These are phyloP conservation scores for Fusarium irregulare DNA, from an alignment of 2,329 filamentous ascomycete species.

Conservation along the genomic window DNA sequence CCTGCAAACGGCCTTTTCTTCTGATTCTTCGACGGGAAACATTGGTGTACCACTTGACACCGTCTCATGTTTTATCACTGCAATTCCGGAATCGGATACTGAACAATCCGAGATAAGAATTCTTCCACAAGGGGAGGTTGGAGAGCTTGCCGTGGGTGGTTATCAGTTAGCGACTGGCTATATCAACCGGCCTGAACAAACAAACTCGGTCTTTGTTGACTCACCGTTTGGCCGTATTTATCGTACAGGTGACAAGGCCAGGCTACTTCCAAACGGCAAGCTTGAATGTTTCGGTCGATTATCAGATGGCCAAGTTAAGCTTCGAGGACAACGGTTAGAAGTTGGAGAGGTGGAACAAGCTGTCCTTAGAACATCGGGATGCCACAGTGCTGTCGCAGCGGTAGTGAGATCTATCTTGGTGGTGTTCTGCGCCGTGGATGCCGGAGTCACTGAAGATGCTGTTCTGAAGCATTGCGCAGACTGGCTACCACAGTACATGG, in stretches of 20 bases:
- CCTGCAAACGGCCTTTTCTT: constrained; percentile 71
- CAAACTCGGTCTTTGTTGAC: constrained; percentile 74
- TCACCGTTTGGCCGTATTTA: constrained; percentile 78
- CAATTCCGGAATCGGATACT: constrained; percentile 52
- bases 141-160: constrained; percentile 86
- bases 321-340: constrained; percentile 85
- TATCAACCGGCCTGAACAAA: constrained; percentile 83
- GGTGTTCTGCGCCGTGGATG: constrained; percentile 74
- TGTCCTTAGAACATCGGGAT: constrained; percentile 68
- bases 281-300: constrained; percentile 89
- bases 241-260: constrained; percentile 85
- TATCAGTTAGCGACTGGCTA: constrained; percentile 83
- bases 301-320: constrained; percentile 83
- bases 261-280: constrained; percentile 72
- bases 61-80: constrained; percentile 79
- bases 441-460: constrained; percentile 48
- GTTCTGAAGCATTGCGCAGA: constrained; percentile 71
- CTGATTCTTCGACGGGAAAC: constrained; percentile 68
- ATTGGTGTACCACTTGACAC: constrained; percentile 85
- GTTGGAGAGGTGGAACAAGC: constrained; percentile 82
- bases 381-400: constrained; percentile 73
- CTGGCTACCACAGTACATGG: constrained; percentile 87
- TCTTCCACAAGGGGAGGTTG: constrained; percentile 73
- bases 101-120: constrained; percentile 57
- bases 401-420: constrained; percentile 78